Conservation (phyloP, 1,284 basidiomycete species). For the Porogramme epimiltina region DNA sequence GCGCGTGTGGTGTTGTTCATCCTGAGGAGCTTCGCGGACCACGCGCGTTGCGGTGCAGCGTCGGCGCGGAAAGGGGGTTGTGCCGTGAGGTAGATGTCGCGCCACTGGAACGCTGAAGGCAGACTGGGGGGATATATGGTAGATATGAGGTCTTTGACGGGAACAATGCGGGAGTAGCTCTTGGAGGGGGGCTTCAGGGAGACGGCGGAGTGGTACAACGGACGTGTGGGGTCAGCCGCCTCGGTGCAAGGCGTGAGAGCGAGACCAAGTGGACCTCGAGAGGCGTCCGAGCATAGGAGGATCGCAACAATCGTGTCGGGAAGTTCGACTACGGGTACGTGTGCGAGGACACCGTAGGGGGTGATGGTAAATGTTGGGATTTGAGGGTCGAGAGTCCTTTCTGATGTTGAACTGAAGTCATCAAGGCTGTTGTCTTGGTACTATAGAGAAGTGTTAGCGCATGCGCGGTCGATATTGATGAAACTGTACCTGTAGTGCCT, state of each 20-base stretch:
- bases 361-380: constrained; percentile 3
- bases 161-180: too few species aligned
- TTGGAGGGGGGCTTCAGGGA: background rate
- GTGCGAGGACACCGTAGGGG: background rate
- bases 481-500: background rate
- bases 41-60: background rate
- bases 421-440: background rate
- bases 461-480: background rate
- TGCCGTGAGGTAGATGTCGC: background rate
- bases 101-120: background rate
- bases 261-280: background rate
- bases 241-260: background rate
- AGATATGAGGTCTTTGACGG: background rate
- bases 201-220: background rate
- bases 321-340: constrained; percentile 1
- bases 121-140: background rate
- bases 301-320: background rate
- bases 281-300: background rate
- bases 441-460: background rate
- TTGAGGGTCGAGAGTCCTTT: background rate
- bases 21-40: background rate
- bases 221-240: background rate
- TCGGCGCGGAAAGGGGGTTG: background rate
- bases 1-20: background rate
- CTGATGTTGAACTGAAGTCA: too few species aligned